Evolutionary conservation across 495 filamentous ascomycete species (phyloP), one percentile per base, ranked within the genome.

Genomic region (Aspergillus panamensis): DNA sequence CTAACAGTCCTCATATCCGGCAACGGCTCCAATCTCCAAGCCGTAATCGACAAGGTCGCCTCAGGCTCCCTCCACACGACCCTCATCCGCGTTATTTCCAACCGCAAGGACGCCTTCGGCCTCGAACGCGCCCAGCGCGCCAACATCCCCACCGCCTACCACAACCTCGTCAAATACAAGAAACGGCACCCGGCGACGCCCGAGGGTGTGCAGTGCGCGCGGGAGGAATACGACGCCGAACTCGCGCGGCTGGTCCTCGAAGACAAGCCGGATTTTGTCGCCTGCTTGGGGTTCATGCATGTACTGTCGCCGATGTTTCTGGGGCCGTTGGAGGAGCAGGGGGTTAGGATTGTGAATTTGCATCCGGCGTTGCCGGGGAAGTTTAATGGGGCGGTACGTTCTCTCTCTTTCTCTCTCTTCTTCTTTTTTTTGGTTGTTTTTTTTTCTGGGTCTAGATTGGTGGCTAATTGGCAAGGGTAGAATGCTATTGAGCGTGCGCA

Each of bases 11-110:
- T 90, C 54, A 89, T 91, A 51, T 92, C 87, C 55, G 92, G 89
- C 67, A 85, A 80, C 61, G 93, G 93, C 60, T 83, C 89, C 48
- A 97, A 97, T 68, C 84, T 97, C 21, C 91, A 96, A 77, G 91
- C 91, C 32, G 80, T 96, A 39, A 94, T 96, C 65, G 87, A 96
- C 71, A 86, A 87, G 48, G 75, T 82, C 47, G 70, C 73, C 32
- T 70, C 77, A 16, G 71, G 74, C 19, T 64, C 71, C 8, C 80
- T 90, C 53, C 82, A 87, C 55, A 80, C 84, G 39, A 77, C 73
- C 31, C 89, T 97, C 61, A 70, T 87, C 31, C 86, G 87, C 42
- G 88, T 96, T 8, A 82, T 95, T 30, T 91, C 87, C 45, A 97
- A 96, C 77, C 83, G 87, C 58, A 87, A 87, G 69, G 78, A 84